Base-by-base conservation (phyloP, 2,329 filamentous ascomycete genomes). In the Eurotiales sp. region DNA sequence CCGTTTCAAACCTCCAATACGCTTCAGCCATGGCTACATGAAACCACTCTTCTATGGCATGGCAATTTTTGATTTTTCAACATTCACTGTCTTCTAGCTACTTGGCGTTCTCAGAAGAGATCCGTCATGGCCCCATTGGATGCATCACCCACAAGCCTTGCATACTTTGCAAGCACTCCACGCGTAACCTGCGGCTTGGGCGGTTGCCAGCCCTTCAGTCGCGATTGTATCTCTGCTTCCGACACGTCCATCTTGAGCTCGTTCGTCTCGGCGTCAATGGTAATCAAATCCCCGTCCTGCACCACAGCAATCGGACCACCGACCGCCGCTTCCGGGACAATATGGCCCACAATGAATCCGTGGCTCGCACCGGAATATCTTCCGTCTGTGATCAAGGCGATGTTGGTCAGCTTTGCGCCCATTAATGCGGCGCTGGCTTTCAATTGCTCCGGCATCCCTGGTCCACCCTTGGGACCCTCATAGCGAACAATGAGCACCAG, bases 381-480 rank as follows among this genome's bases (percentile, higher is more conserved):
- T 0, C 92, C 92, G 66, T 97, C 92, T 0, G 92, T 97, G 44
- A 97, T 89, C 12, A 97, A 80, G 0, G 92, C 91, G 8, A 96
- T 82, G 62, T 96, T 95, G 47, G 78, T 88, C 47, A 97, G 76
- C 11, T 87, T 87, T 0, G 92, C 92, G 44, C 92, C 92, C 87
- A 96, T 96, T 59, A 97, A 88, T 15, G 91, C 89, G 0, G 90
- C 90, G 53, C 83, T 87, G 10, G 92, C 88, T 66, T 87, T 90
- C 40, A 97, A 80, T 71, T 96, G 90, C 72, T 97, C 92, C 2
- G 91, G 92, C 92, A 97, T 97, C 39, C 92, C 92, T 0, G 92
- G 92, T 0, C 92, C 92, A 56, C 92, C 92, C 66, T 89, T 91
- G 11, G 92, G 92, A 0, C 92, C 92, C 68, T 97, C 92, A 67